Evolutionary conservation across 2,329 filamentous ascomycete genomes (phyloP).

Genomic region (Alternaria arbusti): DNA sequence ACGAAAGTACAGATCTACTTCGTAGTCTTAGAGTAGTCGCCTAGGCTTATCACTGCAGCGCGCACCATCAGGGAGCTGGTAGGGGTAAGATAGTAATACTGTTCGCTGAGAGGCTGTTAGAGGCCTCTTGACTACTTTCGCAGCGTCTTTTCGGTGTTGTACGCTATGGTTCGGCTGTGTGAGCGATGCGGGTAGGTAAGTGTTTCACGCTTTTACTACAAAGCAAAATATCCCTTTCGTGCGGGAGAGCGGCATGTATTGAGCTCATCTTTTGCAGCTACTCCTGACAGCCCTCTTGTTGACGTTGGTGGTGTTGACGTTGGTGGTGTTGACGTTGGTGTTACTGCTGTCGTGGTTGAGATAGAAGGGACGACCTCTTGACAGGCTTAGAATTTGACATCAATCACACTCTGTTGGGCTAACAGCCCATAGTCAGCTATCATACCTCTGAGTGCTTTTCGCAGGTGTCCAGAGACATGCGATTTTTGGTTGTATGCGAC

Average conservation of each 20-base stretch:
- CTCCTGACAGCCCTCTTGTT: not conserved
- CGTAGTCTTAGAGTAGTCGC: not conserved
- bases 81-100: not conserved
- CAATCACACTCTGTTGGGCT: not conserved
- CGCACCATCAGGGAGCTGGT: not conserved
- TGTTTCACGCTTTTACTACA: not conserved
- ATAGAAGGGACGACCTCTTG: not conserved
- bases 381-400: not conserved
- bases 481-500: not conserved
- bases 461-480: not conserved
- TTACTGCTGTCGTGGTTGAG: not conserved
- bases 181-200: not conserved
- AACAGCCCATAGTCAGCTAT: not conserved
- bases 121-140: not conserved
- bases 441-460: not conserved
- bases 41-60: not conserved
- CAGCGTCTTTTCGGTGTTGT: not conserved
- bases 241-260: not conserved
- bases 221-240: not conserved
- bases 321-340: not conserved
- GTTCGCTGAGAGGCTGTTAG: not conserved
- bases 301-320: too few species aligned
- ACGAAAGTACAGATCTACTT: not conserved
- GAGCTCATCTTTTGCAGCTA: not conserved
- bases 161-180: not conserved